Evolutionary conservation across 2,329 filamentous ascomycete species (phyloP), one percentile per base, ranked within the genome.

Genomic region (Cordyceps fumosorosea): DNA sequence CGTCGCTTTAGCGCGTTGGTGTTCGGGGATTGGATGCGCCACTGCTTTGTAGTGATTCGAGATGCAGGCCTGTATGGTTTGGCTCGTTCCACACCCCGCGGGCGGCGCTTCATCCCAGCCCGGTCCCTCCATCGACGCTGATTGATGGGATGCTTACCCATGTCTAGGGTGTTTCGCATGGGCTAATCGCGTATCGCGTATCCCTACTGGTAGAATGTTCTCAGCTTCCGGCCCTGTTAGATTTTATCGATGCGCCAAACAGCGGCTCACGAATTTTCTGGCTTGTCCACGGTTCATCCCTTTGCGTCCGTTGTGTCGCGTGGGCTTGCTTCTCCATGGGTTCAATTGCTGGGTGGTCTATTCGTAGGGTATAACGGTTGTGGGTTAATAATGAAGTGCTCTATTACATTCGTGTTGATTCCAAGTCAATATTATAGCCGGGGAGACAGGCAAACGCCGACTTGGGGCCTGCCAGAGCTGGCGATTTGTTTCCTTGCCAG

Each of bases 101-200:
- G 32, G n/a, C 22, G 18, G 14, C 48, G 48, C 48, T 26, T 53
- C 40, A 42, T 54, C 58, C 40, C 37, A 40, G 56, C 44, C 20
- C n/a, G 40, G 56, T 18, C 22, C 18, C 2, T 47, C 10, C 2
- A 34, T 18, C 11, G 42, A 20, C 37, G n/a, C 26, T 60, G 40
- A 60, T 60, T 47, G 57, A 54, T 40, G 50, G 40, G 40, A 45
- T 11, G n/a, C n/a, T 12, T 45, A 52, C 32, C 56, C 56, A 40
- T 52, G 22, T 32, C 20, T 14, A 59, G 32, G n/a, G 26, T 3
- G 45, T 14, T 34, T 52, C 48, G 32, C 11, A 44, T 40, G 45
- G 42, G 20, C 34, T 24, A 26, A 60, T 60, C 26, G 37, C 34
- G 34, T 37, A 34, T 34, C 48, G 26, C 22, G 7, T n/a, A 40